phyloP scores from a whole-genome alignment of 176 grass and related monocot genomes.

The Rhynchospora breviuscula region DNA sequence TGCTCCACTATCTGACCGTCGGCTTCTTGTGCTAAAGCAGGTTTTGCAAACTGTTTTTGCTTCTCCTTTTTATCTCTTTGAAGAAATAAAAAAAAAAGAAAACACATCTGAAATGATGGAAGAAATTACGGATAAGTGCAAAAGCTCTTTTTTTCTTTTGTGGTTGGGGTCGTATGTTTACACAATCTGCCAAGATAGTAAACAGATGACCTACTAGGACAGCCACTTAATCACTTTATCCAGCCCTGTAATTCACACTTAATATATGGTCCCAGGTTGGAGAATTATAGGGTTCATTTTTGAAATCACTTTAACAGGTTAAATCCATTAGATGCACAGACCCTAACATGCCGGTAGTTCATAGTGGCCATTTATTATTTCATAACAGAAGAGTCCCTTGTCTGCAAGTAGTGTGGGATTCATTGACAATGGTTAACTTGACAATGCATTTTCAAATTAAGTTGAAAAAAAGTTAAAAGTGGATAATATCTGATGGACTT shows the following conservation, averaged over 20 bases:
- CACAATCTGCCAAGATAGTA: too few species aligned
- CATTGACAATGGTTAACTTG: too few species aligned
- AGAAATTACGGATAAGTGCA: not conserved
- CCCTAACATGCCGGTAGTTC: conserved; percentile 4
- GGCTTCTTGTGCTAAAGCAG: conserved; percentile 90
- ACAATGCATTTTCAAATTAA: too few species aligned
- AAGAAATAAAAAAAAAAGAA: not conserved
- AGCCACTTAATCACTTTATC: not conserved
- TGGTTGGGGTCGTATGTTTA: not conserved
- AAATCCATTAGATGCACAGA: not conserved
- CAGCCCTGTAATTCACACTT: not conserved
- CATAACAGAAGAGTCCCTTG: not conserved
- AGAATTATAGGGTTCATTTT: not conserved
- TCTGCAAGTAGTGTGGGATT: not conserved
- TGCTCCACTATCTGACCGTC: conserved; percentile 57
- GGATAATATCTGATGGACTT: too few species aligned
- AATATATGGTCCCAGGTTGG: not conserved
- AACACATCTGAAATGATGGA: not conserved
- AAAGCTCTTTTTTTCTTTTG: not conserved
- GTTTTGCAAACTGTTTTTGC: conserved; percentile 16
- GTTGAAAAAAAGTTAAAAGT: too few species aligned
- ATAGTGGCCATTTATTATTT: not conserved
- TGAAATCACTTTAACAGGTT: not conserved
- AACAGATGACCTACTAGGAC: not conserved
- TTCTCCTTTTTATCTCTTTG: conserved; percentile 3